These are phyloP conservation scores for Dendrostoma leiphaemia DNA, from an alignment of 2,329 filamentous ascomycete species.

Conservation along the genomic window DNA sequence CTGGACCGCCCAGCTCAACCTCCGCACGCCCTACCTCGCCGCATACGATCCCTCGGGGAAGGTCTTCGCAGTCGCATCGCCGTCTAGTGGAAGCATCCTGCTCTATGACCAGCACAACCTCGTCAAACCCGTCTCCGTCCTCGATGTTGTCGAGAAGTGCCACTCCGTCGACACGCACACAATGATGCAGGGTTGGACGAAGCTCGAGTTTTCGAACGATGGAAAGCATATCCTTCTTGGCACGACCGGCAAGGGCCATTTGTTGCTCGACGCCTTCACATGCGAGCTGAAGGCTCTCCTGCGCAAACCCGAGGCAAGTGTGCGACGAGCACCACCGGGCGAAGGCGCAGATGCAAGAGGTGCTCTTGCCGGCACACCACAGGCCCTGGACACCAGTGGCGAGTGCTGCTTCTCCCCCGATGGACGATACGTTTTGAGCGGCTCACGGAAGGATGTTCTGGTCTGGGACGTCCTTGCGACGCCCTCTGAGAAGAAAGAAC, in stretches of 20 bases:
- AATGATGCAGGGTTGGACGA: slow-evolving; percentile 74
- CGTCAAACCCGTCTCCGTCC: slow-evolving; percentile 86
- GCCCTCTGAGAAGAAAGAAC: slow-evolving; percentile 51
- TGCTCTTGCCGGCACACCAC: slow-evolving; percentile 24
- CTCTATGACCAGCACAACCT: slow-evolving; percentile 94
- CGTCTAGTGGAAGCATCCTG: slow-evolving; percentile 73
- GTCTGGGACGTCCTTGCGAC: slow-evolving; percentile 79
- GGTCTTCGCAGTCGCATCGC: slow-evolving; percentile 86
- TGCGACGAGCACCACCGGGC: slow-evolving; percentile 51
- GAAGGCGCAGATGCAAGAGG: slow-evolving; percentile 41
- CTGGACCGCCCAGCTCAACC: slow-evolving; percentile 74
- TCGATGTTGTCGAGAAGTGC: slow-evolving; percentile 69
- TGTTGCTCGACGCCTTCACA: slow-evolving; percentile 89
- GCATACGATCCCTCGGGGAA: slow-evolving; percentile 91
- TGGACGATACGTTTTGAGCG: slow-evolving; percentile 83
- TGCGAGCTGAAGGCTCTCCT: slow-evolving; percentile 76
- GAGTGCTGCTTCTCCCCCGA: slow-evolving; percentile 90
- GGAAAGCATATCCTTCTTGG: slow-evolving; percentile 83
- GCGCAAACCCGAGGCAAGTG: slow-evolving; percentile 53
- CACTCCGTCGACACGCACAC: slow-evolving; percentile 53
- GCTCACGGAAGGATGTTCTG: slow-evolving; percentile 69
- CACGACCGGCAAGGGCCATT: slow-evolving; percentile 82
- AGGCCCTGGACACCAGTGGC: slow-evolving; percentile 57
- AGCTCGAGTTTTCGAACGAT: slow-evolving; percentile 93
- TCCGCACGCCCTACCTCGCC: slow-evolving; percentile 77